Percentiles rank a stretch among this genome's conserved stretches.
These are phyloP conservation scores for Cymbidium sinense DNA, from an alignment of 106 monocot genomes.

Conservation along the genomic window DNA sequence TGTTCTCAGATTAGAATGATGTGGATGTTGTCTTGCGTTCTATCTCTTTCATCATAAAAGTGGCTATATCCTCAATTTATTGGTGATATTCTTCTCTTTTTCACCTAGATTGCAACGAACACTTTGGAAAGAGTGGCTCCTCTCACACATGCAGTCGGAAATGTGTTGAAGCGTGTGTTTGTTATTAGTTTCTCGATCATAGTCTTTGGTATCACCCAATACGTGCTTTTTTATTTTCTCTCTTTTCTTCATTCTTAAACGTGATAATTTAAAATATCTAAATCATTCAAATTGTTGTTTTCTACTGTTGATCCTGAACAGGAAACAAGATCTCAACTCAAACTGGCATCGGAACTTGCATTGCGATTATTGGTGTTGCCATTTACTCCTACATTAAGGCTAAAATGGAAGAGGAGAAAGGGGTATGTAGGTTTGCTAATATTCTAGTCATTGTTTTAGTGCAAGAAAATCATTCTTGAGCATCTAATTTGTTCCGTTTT, in stretches of 20 bases:
- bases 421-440: slow-evolving; percentile 36
- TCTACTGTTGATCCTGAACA: slow-evolving; percentile 22
- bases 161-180: slow-evolving; percentile 96
- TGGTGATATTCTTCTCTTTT: slow-evolving; percentile 4
- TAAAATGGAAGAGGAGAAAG: slow-evolving; percentile 93
- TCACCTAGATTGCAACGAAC: slow-evolving; percentile 82
- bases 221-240: not conserved
- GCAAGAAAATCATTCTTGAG: not conserved
- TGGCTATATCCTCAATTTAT: not conserved
- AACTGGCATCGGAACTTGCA: slow-evolving; percentile 91
- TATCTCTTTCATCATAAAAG: not conserved
- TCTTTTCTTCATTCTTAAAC: not conserved
- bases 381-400: slow-evolving; percentile 96
- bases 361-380: slow-evolving; percentile 96
- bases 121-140: slow-evolving; percentile 99
- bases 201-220: slow-evolving; percentile 54
- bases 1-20: not conserved
- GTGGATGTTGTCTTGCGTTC: not conserved
- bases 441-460: not conserved
- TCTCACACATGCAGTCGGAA: slow-evolving; percentile 96
- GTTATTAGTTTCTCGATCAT: slow-evolving; percentile 98
- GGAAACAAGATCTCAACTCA: slow-evolving; percentile 93
- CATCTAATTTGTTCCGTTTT: not conserved
- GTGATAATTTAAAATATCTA: not conserved
- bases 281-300: slow-evolving; percentile 1